Evolutionary conservation across 83 land plant species (phyloP).

Genomic region (Thuja plicata): DNA sequence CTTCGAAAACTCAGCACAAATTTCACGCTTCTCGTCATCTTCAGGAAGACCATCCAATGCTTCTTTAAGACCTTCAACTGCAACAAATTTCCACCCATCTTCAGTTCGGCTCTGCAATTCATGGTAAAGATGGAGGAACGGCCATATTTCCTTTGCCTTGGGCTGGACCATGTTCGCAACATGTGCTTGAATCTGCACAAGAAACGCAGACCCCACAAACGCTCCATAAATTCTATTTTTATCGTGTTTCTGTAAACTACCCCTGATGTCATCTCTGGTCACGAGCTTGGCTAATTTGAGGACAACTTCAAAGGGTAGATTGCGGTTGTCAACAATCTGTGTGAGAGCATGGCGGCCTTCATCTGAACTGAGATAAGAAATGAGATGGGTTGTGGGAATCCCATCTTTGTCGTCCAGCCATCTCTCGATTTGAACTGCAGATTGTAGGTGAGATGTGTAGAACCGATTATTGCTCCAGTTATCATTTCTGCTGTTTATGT

Average conservation of each 20-base stretch:
- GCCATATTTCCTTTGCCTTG: neutral
- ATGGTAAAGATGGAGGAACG: neutral
- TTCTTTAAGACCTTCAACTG: neutral
- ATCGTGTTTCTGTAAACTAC: neutral
- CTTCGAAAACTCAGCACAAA: neutral
- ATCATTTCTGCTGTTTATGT: neutral
- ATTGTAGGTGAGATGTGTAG: neutral
- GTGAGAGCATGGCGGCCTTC: neutral
- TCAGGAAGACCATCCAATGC: neutral
- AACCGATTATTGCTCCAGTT: neutral
- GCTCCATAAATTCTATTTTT: neutral
- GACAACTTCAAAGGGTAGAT: neutral
- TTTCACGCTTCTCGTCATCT: neutral
- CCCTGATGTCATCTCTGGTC: neutral
- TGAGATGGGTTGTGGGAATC: neutral
- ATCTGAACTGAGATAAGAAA: neutral
- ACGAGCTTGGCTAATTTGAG: conserved; percentile 4
- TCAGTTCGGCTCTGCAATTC: neutral
- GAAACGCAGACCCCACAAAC: neutral
- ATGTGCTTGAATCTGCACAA: neutral
- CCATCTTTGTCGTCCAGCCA: neutral
- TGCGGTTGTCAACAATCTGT: neutral
- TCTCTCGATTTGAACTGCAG: neutral
- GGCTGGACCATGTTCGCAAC: neutral
- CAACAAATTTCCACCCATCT: neutral